A percentile compares a stretch with the other conserved stretches of the same genome.
phyloP scores from a whole-genome alignment of 23 red algal species.

The Gracilariopsis chorda region DNA sequence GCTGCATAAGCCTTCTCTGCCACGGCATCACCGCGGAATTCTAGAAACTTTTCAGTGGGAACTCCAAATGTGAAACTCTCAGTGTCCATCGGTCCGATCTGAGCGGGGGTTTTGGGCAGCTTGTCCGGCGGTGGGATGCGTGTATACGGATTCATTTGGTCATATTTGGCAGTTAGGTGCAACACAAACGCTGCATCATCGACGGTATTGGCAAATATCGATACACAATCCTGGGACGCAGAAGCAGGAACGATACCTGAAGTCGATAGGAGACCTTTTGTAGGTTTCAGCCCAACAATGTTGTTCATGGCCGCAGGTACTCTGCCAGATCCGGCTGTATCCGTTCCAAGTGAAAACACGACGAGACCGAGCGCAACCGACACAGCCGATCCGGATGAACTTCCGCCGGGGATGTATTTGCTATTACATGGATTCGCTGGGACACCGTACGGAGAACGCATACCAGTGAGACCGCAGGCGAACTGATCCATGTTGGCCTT shows the following conservation, averaged over 20 bases:
- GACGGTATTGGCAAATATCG: slow-evolving; percentile 21
- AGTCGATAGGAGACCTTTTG: slow-evolving; percentile 60
- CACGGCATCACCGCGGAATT: slow-evolving; percentile 37
- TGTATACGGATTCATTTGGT: background rate
- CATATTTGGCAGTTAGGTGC: slow-evolving; percentile 11
- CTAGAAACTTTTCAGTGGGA: background rate
- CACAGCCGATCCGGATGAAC: slow-evolving; percentile 73
- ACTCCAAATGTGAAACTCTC: slow-evolving; percentile 38
- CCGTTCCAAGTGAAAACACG: slow-evolving; percentile 77
- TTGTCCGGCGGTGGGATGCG: background rate
- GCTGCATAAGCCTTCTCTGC: slow-evolving; percentile 7
- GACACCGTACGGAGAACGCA: slow-evolving; percentile 48
- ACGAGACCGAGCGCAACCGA: slow-evolving; percentile 63
- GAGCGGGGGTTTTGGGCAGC: background rate
- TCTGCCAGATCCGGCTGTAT: slow-evolving; percentile 88
- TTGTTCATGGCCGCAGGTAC: slow-evolving; percentile 85
- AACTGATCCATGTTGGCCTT: slow-evolving; percentile 97
- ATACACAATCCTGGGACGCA: slow-evolving; percentile 45
- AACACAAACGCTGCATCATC: slow-evolving; percentile 51
- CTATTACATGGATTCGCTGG: slow-evolving; percentile 21
- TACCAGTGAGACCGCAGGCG: slow-evolving; percentile 73
- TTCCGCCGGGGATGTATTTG: slow-evolving; percentile 73
- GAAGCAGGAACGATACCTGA: slow-evolving; percentile 47
- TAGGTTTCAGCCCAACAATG: slow-evolving; percentile 89
- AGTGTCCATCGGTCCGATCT: background rate